Conservation (phyloP, 352 stramenopile genomes). For the Achlya hypogyna region DNA sequence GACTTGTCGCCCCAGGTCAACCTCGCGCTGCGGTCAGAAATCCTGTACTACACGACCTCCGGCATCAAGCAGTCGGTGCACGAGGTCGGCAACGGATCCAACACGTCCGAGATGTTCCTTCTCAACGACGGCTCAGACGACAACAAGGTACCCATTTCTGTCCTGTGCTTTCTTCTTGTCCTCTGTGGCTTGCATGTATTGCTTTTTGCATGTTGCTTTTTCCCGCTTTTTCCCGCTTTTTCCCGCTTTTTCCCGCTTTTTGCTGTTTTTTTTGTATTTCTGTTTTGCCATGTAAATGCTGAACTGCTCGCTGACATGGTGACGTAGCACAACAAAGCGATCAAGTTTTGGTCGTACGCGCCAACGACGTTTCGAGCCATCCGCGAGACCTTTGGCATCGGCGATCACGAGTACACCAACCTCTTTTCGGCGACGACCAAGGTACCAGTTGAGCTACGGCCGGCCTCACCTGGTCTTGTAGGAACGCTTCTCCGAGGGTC, state of each 20-base stretch:
- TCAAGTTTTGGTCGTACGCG: slow-evolving; percentile 85
- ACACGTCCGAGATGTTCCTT: slow-evolving; percentile 28
- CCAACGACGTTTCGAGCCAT: slow-evolving; percentile 81
- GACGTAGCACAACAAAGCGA: slow-evolving; percentile 47
- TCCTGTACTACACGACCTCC: slow-evolving; percentile 86
- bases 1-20: slow-evolving; percentile 83
- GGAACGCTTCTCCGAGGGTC: slow-evolving; percentile 81
- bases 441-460: slow-evolving; percentile 21
- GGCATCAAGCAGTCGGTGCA: slow-evolving; percentile 82
- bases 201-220: not conserved
- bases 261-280: too few relatives aligned
- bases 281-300: too few relatives aligned
- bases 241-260: too few relatives aligned
- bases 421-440: slow-evolving; percentile 83
- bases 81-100: slow-evolving; percentile 58
- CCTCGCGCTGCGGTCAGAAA: slow-evolving; percentile 77
- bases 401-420: slow-evolving; percentile 68
- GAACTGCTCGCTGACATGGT: too few relatives aligned
- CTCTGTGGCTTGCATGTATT: not conserved
- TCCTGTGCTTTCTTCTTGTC: not conserved
- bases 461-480: slow-evolving; percentile 5
- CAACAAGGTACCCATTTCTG: slow-evolving; percentile 41
- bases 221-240: too few relatives aligned
- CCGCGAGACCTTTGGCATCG: slow-evolving; percentile 71
- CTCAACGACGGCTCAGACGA: slow-evolving; percentile 18